These are phyloP conservation scores for Geotrichum carabidarum DNA, from an alignment of 1,139 yeast genomes.

Conservation along the genomic window DNA sequence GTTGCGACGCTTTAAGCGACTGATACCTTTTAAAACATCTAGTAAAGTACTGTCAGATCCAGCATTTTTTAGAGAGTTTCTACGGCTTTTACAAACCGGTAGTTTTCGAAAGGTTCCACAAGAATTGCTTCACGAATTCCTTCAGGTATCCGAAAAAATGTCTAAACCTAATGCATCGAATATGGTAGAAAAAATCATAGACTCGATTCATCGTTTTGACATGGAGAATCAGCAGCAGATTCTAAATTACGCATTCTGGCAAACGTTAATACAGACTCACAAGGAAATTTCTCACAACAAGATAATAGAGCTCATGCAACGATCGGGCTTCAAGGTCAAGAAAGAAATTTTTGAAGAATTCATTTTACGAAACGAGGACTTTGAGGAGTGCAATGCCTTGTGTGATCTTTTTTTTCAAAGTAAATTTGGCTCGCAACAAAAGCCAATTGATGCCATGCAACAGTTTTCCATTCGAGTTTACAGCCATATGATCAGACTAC, in stretches of 20 bases:
- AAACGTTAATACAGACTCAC: neutral
- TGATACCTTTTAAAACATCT: neutral
- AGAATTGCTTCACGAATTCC: neutral
- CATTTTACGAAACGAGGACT: conserved; percentile 4
- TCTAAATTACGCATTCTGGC: conserved; percentile 1
- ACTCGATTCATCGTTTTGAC: conserved; percentile 2
- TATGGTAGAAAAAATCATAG: neutral
- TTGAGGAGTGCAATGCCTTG: conserved; percentile 7
- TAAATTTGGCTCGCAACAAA: neutral
- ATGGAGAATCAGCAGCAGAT: neutral
- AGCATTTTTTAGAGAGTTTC: conserved; percentile 3
- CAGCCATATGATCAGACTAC: conserved; percentile 10
- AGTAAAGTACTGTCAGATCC: conserved; percentile 1
- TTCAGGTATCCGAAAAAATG: conserved; percentile 1
- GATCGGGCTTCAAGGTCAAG: neutral
- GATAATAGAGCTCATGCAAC: conserved; percentile 2
- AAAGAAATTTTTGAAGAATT: conserved; percentile 5
- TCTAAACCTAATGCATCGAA: neutral
- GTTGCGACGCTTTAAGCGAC: neutral
- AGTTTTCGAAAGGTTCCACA: neutral
- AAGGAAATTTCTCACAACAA: neutral
- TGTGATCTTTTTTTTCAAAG: conserved; percentile 3
- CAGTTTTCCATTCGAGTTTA: conserved; percentile 10
- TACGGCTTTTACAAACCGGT: conserved; percentile 1
- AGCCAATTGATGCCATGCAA: neutral